Base-by-base conservation (phyloP, 2,329 filamentous ascomycete genomes). In the Monosporascus ibericus region DNA sequence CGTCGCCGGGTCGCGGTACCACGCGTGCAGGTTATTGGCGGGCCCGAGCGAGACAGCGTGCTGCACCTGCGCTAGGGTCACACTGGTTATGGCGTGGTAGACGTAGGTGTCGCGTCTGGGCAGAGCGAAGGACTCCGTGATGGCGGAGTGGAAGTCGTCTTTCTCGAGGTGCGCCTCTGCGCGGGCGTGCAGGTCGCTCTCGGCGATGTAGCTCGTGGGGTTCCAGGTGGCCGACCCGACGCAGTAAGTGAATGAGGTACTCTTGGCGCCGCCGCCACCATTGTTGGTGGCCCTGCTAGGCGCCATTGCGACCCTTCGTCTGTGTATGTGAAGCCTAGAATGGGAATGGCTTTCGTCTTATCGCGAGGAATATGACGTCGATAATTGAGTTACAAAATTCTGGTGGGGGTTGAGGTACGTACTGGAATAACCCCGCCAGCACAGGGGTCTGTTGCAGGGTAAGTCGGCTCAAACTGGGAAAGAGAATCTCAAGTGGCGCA, bases 31-130 rank as follows among this genome's bases (percentile, higher is more conserved):
- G 15, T 72, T 72, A 51, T 78, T 78, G 48, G 61, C 69, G 47
- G 62, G 65, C 42, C 76, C 77, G 15, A 76, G 63, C 3, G 61
- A 62, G 40, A 80, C 68, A 34, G 72, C 64, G n/a, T 68, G 70
- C 62, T 81, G 77, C 2, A 74, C 77, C 59, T 80, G 69, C 34
- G 68, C 67, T 34, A 81, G 69, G 47, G 69, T 75, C 48, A 80
- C 75, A 56, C 74, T 75, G 40, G 72, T 71, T 53, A 75, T 73
- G 55, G 77, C 78, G 64, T 79, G 75, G 63, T 80, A 81, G 47
- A 73, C 73, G 59, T 78, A 80, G 18, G 58, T 55, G 57, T 80
- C 77, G 51, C 61, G 61, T 20, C 70, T 65, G 3, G 75, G 71
- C 20, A 80, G 68, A 46, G 68, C 58, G 51, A 80, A 73, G 53